phyloP scores from a whole-genome alignment of 2,329 filamentous ascomycete genomes.

The Colletotrichum magnum region DNA sequence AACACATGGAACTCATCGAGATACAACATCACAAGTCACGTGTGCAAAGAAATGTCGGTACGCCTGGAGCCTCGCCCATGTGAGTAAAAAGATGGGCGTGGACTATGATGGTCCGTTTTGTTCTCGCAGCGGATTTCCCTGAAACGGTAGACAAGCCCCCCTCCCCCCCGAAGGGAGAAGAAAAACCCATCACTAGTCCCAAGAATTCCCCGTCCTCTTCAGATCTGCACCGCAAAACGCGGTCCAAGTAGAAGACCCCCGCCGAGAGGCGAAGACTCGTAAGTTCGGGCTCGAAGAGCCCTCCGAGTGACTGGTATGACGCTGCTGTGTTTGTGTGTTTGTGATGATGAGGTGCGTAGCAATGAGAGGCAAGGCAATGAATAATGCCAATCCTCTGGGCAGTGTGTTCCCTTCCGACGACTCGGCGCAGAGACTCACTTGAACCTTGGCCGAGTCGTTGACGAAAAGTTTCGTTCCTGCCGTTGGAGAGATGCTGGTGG shows the following conservation, averaged over 20 bases:
- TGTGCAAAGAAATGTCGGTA: slow-evolving; percentile 48
- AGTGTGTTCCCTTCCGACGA: no score
- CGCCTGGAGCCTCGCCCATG: slow-evolving; percentile 67
- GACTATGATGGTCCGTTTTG: slow-evolving; percentile 68
- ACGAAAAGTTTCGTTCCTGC: no score
- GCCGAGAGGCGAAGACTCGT: slow-evolving; percentile 37
- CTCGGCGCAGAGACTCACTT: slow-evolving; percentile 1
- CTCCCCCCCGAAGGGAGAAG: background rate
- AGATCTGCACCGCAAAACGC: slow-evolving; percentile 41
- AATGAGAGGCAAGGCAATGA: background rate
- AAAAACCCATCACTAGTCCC: background rate
- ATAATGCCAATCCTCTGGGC: slow-evolving; percentile 10
- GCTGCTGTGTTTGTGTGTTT: slow-evolving; percentile 28
- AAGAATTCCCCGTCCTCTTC: slow-evolving; percentile 39
- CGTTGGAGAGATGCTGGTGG: no score
- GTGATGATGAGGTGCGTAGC: background rate
- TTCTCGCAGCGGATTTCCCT: slow-evolving; percentile 57
- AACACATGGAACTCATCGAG: background rate
- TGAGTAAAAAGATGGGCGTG: slow-evolving; percentile 59
- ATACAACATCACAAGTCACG: background rate
- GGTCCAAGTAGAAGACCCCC: slow-evolving; percentile 39
- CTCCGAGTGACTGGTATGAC: slow-evolving; percentile 40
- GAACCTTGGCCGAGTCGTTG: slow-evolving; percentile 1
- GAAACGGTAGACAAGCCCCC: background rate
- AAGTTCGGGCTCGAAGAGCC: background rate